These are phyloP conservation scores for Camillea tinctor DNA, from an alignment of 2,329 filamentous ascomycete species.

Conservation along the genomic window DNA sequence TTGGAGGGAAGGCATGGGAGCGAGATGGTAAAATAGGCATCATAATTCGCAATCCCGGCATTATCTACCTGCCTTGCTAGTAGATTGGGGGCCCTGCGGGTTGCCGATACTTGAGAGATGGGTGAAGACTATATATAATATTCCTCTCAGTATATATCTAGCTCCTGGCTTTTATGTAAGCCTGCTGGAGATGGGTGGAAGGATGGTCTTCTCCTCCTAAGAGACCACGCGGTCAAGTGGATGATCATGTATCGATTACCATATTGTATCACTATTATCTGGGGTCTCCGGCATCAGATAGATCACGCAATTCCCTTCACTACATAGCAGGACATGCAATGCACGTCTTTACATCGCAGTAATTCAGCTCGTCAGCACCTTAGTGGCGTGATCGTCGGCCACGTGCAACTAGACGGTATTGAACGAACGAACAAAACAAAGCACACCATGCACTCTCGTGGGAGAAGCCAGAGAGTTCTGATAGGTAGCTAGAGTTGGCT, in stretches of 20 bases:
- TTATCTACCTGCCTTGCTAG: too few species aligned
- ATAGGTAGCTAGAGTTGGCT: background rate
- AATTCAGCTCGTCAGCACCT: background rate
- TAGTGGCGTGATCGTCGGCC: background rate
- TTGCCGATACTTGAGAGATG: background rate
- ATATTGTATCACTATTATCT: background rate
- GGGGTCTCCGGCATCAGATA: background rate
- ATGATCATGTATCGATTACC: background rate
- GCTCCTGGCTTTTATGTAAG: too few species aligned
- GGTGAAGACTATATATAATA: background rate
- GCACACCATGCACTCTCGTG: background rate
- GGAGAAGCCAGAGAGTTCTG: background rate
- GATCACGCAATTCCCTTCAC: too few species aligned
- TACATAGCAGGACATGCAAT: background rate
- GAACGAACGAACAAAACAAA: background rate
- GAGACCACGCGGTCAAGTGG: background rate
- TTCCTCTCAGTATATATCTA: too few species aligned
- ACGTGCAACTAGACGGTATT: background rate
- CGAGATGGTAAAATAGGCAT: constrained; percentile 20
- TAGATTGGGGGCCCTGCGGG: too few species aligned
- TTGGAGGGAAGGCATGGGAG: constrained; percentile 64
- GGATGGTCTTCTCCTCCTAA: background rate
- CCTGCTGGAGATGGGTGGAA: background rate
- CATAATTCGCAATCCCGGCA: background rate
- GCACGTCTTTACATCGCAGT: too few species aligned